Evolutionary conservation across 768 basidiomycete species (phyloP).

Genomic region (Suillus tomentosus): DNA sequence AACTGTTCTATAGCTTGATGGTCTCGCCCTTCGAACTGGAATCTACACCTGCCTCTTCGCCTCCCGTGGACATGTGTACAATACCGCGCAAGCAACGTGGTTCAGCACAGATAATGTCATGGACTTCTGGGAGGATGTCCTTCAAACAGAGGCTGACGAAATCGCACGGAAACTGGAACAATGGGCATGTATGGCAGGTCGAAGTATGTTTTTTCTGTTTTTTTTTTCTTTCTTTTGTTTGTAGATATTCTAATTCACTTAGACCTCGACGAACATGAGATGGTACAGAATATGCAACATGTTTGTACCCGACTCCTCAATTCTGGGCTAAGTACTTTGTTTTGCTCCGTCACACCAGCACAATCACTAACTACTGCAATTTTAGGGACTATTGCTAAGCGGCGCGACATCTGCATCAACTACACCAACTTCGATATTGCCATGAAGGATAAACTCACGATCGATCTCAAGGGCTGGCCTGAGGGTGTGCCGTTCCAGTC

Average conservation of each 20-base stretch:
- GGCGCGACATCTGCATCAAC: not conserved
- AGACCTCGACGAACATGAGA: not conserved
- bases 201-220: constrained; percentile 1
- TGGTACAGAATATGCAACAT: not conserved
- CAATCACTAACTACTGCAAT: not conserved
- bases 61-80: constrained; percentile 6
- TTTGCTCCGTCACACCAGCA: not conserved
- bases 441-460: constrained; percentile 8
- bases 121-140: constrained; percentile 16
- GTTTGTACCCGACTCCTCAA: not conserved
- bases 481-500: constrained; percentile 6
- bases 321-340: not conserved
- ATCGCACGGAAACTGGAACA: constrained; percentile 3
- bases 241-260: not conserved
- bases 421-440: constrained; percentile 9
- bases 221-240: too few species aligned
- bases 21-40: constrained; percentile 3
- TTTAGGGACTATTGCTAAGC: not conserved
- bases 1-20: constrained; percentile 3
- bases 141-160: constrained; percentile 7
- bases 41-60: constrained; percentile 6
- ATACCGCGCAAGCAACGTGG: constrained; percentile 2
- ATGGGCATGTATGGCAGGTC: constrained; percentile 13
- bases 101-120: constrained; percentile 11
- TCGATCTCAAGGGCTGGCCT: constrained; percentile 14